Conservation (phyloP, 768 basidiomycete genomes). For the Lactarius hengduanensis region DNA sequence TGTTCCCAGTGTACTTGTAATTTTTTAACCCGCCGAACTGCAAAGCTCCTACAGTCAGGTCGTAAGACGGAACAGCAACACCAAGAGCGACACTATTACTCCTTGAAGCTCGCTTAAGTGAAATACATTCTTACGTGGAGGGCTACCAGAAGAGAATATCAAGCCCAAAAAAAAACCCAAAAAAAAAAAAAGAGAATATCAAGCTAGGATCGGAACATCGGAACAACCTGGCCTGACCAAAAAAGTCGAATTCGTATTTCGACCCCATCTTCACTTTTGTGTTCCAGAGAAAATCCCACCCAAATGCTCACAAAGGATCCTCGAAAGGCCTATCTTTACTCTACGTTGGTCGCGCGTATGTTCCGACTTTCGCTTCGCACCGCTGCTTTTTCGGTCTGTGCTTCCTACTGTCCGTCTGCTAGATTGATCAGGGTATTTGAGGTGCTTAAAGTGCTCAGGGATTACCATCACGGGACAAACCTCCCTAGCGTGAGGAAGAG, state of each 20-base stretch:
- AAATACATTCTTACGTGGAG: background rate
- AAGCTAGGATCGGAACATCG: background rate
- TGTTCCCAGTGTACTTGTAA: background rate
- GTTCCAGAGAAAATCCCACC: slow-evolving; percentile 4
- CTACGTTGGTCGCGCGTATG: background rate
- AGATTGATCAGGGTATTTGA: background rate
- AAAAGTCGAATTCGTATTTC: background rate
- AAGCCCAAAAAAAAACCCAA: too few relatives aligned
- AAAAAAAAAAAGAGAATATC: slow-evolving; percentile 5
- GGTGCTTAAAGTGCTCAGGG: background rate
- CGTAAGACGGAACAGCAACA: background rate
- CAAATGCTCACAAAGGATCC: background rate
- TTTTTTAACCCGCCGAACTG: background rate
- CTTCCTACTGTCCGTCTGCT: background rate
- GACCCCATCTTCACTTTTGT: too few relatives aligned
- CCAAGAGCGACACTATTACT: too few relatives aligned
- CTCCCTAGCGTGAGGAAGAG: background rate
- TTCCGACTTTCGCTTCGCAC: background rate
- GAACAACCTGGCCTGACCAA: background rate
- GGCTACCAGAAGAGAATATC: slow-evolving; percentile 5
- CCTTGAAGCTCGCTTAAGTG: background rate
- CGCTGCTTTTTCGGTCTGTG: background rate
- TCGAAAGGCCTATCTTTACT: background rate
- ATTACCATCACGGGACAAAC: background rate
- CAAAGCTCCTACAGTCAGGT: background rate